Base-by-base conservation (phyloP, 2,329 filamentous ascomycete species). In the Phialemonium atrogriseum region DNA sequence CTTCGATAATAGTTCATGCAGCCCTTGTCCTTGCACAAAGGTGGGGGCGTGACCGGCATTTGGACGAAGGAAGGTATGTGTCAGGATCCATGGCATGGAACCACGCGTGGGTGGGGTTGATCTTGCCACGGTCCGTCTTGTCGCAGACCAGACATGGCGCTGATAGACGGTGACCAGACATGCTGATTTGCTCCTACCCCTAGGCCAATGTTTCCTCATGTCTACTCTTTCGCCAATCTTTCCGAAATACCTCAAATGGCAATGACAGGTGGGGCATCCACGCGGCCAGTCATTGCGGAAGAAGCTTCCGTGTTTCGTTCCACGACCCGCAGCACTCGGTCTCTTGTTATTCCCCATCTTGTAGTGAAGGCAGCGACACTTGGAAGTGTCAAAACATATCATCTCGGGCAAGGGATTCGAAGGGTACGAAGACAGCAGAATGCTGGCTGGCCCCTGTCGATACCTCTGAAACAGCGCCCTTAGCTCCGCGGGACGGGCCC, bases 61-160 rank as follows among this genome's bases (percentile, higher is more conserved):
- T n/a, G n/a, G n/a, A n/a, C 5, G 6, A 7, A 20, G 6, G 21
- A 5, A 17, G 15, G 15, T 27, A 27, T 7, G 14, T n/a, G 20
- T 39, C 38, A 29, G 38, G 35, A 32, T 45, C 38, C 36, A 45
- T 39, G 16, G 39, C 43, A 18, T 45, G 39, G 21, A 41, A 28
- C 42, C 42, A 47, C 19, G 36, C 23, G 26, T 43, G 29, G n/a
- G 32, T 33, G 16, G 39, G 41, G 13, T 34, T 33, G 28, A 42
- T 37, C 23, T 9, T 28, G 20, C 23, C 22, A 31, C 30, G 14
- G 19, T 38, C 31, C 13, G 12, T 30, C 18, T 27, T 40, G 14
- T 10, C 19, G 36, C 32, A 44, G 33, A 45, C 23, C 14, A 24
- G 16, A 47, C 37, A n/a, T 30, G 10, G 17, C 25, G 30, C 24